Conservation (phyloP, 2,329 filamentous ascomycete species). For the Sclerotinia borealis region DNA sequence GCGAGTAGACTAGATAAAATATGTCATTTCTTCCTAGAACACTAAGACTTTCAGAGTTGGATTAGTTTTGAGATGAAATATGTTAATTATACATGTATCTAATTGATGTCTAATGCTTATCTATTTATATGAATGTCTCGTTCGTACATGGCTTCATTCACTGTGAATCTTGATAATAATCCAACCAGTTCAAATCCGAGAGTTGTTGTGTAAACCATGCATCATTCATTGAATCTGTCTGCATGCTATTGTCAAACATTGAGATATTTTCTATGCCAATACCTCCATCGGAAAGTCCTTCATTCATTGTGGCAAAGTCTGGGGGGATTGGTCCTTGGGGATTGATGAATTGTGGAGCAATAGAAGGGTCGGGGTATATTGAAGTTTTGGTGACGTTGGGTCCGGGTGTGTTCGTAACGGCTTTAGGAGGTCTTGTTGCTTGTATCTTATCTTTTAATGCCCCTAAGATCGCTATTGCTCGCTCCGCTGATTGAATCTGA, state of each 20-base stretch:
- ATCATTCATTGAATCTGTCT: constrained; percentile 8
- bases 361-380: neutral
- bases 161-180: constrained; percentile 2
- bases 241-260: constrained; percentile 5
- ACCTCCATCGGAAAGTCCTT: neutral
- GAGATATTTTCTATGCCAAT: neutral
- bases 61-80: no score
- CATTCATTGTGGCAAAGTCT: neutral
- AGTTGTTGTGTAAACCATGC: constrained; percentile 10
- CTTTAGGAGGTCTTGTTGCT: neutral
- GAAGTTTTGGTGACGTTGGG: neutral
- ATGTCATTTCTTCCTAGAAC: neutral
- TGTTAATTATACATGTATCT: no score
- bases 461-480: neutral
- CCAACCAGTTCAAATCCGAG: constrained; percentile 7
- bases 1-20: no score
- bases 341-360: neutral
- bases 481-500: constrained; percentile 1
- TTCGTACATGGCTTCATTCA: neutral
- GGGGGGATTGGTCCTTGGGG: neutral
- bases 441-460: constrained; percentile 6
- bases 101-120: no score
- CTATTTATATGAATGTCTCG: no score
- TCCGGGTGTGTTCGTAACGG: neutral
- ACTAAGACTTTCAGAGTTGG: no score